Conservation (phyloP, 1,284 basidiomycete species). For the Heterobasidion annosum region DNA sequence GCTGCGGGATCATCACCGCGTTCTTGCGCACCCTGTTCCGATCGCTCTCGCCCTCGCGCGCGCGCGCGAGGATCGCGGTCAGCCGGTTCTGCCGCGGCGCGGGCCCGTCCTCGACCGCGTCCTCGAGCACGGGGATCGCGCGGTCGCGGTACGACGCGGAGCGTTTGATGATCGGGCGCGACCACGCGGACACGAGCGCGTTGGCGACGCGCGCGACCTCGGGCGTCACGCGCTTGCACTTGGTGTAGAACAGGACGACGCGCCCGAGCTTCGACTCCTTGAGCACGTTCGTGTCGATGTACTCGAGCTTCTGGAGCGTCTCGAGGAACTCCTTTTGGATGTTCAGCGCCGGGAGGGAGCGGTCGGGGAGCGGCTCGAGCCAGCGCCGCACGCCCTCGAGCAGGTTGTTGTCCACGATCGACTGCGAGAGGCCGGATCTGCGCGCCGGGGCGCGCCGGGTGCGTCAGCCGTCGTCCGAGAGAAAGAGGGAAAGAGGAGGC, state of each 20-base stretch:
- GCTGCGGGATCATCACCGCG: slow-evolving; percentile 68
- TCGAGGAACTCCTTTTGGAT: slow-evolving; percentile 93
- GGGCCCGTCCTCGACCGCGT: slow-evolving; percentile 25
- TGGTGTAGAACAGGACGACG: slow-evolving; percentile 92
- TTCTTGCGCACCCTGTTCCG: slow-evolving; percentile 63
- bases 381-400: slow-evolving; percentile 86
- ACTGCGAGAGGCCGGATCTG: slow-evolving; percentile 77
- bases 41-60: slow-evolving; percentile 45
- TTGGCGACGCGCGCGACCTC: slow-evolving; percentile 78
- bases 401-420: slow-evolving; percentile 93
- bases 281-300: slow-evolving; percentile 83
- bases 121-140: slow-evolving; percentile 45
- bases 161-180: slow-evolving; percentile 90
- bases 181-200: slow-evolving; percentile 83
- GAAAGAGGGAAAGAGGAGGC: not conserved
- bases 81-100: slow-evolving; percentile 43
- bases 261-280: slow-evolving; percentile 92
- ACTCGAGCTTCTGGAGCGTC: slow-evolving; percentile 76
- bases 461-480: not conserved
- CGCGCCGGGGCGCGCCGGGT: not conserved
- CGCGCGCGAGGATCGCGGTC: slow-evolving; percentile 62
- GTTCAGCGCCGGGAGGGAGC: slow-evolving; percentile 89
- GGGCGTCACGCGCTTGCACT: slow-evolving; percentile 82
- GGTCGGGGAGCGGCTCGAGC: slow-evolving; percentile 93
- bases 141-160: slow-evolving; percentile 79